These are phyloP conservation scores for Basidiobolus meristosporus DNA, from an alignment of 371 early-diverging fungal genomes.

Conservation along the genomic window DNA sequence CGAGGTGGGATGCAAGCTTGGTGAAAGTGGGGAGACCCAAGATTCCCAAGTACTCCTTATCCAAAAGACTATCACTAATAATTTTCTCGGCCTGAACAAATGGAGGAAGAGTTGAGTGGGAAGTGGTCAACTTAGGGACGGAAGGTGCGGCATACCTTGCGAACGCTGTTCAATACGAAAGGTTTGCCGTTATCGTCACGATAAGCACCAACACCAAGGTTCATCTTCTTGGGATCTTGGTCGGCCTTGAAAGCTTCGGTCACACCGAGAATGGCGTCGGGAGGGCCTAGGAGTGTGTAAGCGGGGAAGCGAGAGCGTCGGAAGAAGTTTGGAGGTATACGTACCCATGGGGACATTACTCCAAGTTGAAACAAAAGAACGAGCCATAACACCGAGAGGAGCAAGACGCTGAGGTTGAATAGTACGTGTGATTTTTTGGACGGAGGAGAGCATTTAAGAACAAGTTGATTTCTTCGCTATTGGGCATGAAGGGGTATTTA, in stretches of 20 bases:
- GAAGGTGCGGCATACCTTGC: slow-evolving; percentile 37
- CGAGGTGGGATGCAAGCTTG: slow-evolving; percentile 64
- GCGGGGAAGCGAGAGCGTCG: too few relatives aligned
- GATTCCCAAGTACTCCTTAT: slow-evolving; percentile 95
- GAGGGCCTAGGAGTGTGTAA: slow-evolving; percentile 80
- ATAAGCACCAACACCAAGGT: slow-evolving; percentile 96
- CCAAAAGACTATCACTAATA: slow-evolving; percentile 38
- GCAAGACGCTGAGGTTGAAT: too few relatives aligned
- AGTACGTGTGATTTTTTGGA: too few relatives aligned
- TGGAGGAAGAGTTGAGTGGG: too few relatives aligned
- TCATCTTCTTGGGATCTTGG: slow-evolving; percentile 79
- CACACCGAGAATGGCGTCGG: slow-evolving; percentile 91
- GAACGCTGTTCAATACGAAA: slow-evolving; percentile 71
- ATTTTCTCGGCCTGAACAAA: slow-evolving; percentile 53
- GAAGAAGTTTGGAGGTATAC: too few relatives aligned
- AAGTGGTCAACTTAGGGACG: too few relatives aligned
- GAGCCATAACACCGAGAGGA: too few relatives aligned
- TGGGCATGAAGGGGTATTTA: too few relatives aligned
- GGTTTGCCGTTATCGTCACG: slow-evolving; percentile 89
- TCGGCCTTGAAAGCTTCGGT: slow-evolving; percentile 94
- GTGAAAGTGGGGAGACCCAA: slow-evolving; percentile 78
- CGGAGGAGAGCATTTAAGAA: too few relatives aligned
- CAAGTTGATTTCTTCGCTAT: too few relatives aligned
- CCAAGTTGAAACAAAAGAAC: slow-evolving; percentile 50
- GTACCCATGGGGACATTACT: slow-evolving; percentile 54